Percentiles rank a stretch among this genome's conserved stretches.
phyloP scores from a whole-genome alignment of 2,329 filamentous ascomycete species.

The Nothopassalora personata region DNA sequence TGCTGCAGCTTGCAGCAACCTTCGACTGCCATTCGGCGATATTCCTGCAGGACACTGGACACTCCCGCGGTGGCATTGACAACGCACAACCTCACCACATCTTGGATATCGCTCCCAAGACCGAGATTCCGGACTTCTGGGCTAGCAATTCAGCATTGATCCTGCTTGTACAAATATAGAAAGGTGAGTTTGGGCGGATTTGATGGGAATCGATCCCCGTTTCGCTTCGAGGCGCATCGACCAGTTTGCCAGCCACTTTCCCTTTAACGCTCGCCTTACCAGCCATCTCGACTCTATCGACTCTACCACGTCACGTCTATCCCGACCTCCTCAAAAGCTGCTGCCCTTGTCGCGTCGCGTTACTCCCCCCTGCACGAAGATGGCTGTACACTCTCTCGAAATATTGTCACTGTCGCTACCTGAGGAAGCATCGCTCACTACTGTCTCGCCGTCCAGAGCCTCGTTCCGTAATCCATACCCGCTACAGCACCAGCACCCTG shows the following conservation, averaged over 20 bases:
- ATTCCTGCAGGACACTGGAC: background rate
- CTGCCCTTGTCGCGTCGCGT: constrained; percentile 4
- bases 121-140: background rate
- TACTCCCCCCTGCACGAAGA: background rate
- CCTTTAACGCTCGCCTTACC: background rate
- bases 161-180: constrained; percentile 3
- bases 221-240: background rate
- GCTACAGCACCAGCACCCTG: background rate
- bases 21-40: background rate
- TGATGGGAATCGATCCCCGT: background rate
- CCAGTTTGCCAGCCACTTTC: background rate
- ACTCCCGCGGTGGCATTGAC: background rate
- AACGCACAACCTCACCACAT: background rate
- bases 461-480: background rate
- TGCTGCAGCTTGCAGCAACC: background rate
- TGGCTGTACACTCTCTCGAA: background rate
- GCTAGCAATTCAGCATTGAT: background rate
- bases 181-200: constrained; percentile 1
- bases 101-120: background rate
- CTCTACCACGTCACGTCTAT: constrained; percentile 1
- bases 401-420: background rate
- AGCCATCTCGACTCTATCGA: constrained; percentile 3
- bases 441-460: background rate
- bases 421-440: background rate
- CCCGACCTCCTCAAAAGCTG: background rate